Conservation (phyloP, 2,329 filamentous ascomycete species). For the Aspergillus sp. region DNA sequence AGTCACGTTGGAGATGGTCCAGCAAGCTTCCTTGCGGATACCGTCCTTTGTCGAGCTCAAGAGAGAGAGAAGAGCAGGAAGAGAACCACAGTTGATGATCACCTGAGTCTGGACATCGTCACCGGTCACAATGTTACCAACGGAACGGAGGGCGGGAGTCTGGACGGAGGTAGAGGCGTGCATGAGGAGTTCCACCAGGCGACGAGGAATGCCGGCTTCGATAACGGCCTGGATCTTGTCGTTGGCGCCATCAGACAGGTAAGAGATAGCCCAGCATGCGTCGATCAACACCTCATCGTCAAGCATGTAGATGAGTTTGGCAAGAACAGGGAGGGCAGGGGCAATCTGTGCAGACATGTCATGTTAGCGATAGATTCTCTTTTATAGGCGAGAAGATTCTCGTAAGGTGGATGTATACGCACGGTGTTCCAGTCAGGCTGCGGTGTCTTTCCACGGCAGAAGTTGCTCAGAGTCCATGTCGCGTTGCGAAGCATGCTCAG, state of each 20-base stretch:
- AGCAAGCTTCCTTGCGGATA: conserved; percentile 98
- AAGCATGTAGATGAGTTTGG: conserved; percentile 96
- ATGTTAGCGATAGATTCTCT: conserved; percentile 12
- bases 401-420: conserved; percentile 37
- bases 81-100: conserved; percentile 95
- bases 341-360: conserved; percentile 60
- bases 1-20: conserved; percentile 99
- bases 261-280: conserved; percentile 99
- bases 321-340: conserved; percentile 85
- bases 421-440: conserved; percentile 97
- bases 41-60: conserved; percentile 97
- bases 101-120: conserved; percentile 98
- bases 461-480: conserved; percentile 99
- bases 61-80: conserved; percentile 85
- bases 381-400: not conserved
- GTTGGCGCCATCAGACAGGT: conserved; percentile 94
- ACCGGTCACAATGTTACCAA: conserved; percentile 97
- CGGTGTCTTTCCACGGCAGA: conserved; percentile 98
- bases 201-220: conserved; percentile 92
- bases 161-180: conserved; percentile 97
- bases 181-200: conserved; percentile 94
- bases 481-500: conserved; percentile 98
- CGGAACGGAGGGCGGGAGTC: conserved; percentile 91
- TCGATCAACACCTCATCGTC: conserved; percentile 98
- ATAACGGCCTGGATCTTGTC: conserved; percentile 99